These are phyloP conservation scores for Apocynum venetum DNA, from an alignment of 257 asterid genomes.

Conservation along the genomic window DNA sequence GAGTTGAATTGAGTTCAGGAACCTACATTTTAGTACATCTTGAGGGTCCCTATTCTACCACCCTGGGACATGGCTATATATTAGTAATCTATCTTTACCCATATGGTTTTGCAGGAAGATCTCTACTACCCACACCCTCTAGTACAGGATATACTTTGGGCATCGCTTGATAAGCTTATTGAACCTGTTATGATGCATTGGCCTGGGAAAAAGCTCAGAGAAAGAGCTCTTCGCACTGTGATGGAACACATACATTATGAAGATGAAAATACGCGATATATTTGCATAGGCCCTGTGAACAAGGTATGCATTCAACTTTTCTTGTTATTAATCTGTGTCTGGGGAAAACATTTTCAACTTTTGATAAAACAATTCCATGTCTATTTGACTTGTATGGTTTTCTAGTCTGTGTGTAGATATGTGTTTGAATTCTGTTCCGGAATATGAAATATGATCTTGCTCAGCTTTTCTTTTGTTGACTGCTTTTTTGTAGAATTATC, in stretches of 20 bases:
- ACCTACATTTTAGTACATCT: background rate
- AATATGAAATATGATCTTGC: background rate
- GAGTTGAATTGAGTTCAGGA: background rate
- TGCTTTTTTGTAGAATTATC: background rate
- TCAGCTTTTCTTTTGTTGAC: background rate
- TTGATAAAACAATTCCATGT: background rate
- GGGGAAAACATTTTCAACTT: background rate
- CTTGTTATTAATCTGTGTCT: background rate
- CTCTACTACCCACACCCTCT: slow-evolving; percentile 95
- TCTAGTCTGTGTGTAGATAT: background rate
- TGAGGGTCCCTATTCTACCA: background rate
- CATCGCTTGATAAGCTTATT: slow-evolving; percentile 68
- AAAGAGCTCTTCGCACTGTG: slow-evolving; percentile 58
- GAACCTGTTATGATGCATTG: slow-evolving; percentile 87
- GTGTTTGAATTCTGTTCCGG: background rate
- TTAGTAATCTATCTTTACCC: slow-evolving; percentile 2
- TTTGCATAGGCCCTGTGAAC: slow-evolving; percentile 96
- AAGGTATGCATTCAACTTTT: slow-evolving; percentile 49
- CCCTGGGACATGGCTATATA: background rate
- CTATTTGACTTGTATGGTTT: background rate
- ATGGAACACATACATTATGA: slow-evolving; percentile 96
- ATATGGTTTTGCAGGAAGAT: slow-evolving; percentile 70
- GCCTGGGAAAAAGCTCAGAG: slow-evolving; percentile 95
- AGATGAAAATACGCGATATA: slow-evolving; percentile 93
- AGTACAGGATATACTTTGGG: slow-evolving; percentile 88